These are phyloP conservation scores for Ophiostoma piceae DNA, from an alignment of 2,329 filamentous ascomycete species.

Conservation along the genomic window DNA sequence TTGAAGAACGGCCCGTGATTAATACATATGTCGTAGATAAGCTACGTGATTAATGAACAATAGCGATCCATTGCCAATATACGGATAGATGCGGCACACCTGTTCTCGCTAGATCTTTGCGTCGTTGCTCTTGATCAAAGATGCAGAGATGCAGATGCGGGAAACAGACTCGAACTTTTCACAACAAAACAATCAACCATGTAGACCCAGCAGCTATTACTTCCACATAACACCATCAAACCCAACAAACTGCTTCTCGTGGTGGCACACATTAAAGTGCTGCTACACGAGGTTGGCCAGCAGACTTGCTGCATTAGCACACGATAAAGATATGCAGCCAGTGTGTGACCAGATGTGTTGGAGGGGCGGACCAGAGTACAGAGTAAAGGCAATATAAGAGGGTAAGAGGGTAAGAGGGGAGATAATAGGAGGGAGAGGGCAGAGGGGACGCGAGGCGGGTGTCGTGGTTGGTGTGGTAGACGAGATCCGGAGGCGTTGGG, in stretches of 20 bases:
- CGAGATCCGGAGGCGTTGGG: neutral
- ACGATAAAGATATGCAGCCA: conserved; percentile 16
- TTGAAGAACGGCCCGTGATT: neutral
- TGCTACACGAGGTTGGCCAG: conserved; percentile 13
- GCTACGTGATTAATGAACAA: neutral
- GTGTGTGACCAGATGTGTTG: conserved; percentile 10
- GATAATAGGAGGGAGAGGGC: too few species aligned
- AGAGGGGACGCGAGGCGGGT: too few species aligned
- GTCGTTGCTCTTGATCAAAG: too few species aligned
- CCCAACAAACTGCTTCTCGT: neutral
- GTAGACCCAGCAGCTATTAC: too few species aligned
- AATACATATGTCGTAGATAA: neutral
- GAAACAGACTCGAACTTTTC: too few species aligned
- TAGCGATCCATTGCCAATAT: neutral
- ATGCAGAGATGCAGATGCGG: too few species aligned
- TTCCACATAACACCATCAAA: neutral
- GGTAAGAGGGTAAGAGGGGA: neutral
- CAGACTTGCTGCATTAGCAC: conserved; percentile 11
- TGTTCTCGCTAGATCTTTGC: too few species aligned
- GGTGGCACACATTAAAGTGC: neutral
- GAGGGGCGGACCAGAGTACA: neutral
- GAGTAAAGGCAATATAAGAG: neutral
- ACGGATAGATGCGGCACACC: too few species aligned
- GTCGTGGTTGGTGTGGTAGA: neutral
- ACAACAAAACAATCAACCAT: too few species aligned